Evolutionary conservation across 1,139 yeast species (phyloP), one percentile per base, ranked within the genome.

Genomic region (Sugiyamaella neomexicana): DNA sequence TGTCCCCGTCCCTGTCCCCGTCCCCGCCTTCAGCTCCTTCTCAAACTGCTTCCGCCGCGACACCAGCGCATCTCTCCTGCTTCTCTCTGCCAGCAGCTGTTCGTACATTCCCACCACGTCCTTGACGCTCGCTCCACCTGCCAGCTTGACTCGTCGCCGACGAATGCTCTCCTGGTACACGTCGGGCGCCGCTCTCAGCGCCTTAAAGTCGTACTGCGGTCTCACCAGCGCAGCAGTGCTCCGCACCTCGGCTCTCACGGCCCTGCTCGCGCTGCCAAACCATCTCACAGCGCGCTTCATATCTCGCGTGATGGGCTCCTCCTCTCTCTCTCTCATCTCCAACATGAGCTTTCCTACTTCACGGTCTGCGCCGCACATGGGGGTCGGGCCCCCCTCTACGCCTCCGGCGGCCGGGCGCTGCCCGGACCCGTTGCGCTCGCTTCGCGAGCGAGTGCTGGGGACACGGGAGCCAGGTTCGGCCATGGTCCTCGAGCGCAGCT

Each of bases 121-220:
- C 5, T 71, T 65, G 34, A 85, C 69, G 49, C 70, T 63, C 2
- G 67, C 61, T 5, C 71, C 52, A 53, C 68, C 44, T 50, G 68
- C 57, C 53, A 69, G 56, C 60, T 70, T 61, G 53, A 74, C 62
- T 29, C 76, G 74, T 58, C 93, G 73, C 52, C 79, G 70, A 2
- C 62, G 59, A 1, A 85, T 75, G n/a, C 84, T 78, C 1, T 72
- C 74, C 29, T 75, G 66, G 60, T 79, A 80, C 27, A 58, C 64
- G 1, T 70, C 71, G 1, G 76, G 62, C 40, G 77, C 70, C 1
- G 66, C 64, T 1, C 80, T 64, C 2, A 86, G 74, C 0, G 68
- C 64, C 62, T 78, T 80, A 54, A 81, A 69, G 62, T 85, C 83
- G 58, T 76, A 75, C 17, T 73, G 74, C 0, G 86, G 83, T 53